Conservation (phyloP, 1,284 basidiomycete species). For the Heterobasidion occidentale region DNA sequence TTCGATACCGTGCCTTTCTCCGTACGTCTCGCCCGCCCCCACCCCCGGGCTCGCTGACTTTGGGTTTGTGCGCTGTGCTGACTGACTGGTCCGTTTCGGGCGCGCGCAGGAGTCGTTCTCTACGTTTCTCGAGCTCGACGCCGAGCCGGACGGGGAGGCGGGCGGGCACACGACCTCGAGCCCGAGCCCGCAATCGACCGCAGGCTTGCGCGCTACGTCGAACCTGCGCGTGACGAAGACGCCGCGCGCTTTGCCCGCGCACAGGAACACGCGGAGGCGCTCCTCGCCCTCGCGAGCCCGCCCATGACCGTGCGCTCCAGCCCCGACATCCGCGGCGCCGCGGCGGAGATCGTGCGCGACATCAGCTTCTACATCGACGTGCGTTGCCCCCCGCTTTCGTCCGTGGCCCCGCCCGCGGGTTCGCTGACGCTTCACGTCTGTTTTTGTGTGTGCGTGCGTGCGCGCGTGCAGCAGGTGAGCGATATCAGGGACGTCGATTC, state of each 20-base stretch:
- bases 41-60: background rate
- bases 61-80: background rate
- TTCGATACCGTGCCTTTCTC: conserved; percentile 14
- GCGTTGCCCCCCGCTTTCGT: background rate
- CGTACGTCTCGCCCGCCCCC: conserved; percentile 1
- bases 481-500: conserved; percentile 28
- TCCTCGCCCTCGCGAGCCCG: background rate
- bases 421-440: background rate
- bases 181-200: background rate
- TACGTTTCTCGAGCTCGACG: conserved; percentile 4
- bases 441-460: background rate
- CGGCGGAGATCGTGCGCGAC: conserved; percentile 13
- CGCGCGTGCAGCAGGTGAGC: conserved; percentile 20
- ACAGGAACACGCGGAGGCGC: background rate
- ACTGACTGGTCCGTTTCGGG: background rate
- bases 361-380: conserved; percentile 34
- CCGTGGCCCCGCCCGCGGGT: background rate
- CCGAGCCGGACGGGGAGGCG: conserved; percentile 1
- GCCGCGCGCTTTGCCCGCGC: background rate
- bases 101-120: conserved; percentile 11
- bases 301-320: background rate
- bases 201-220: too few relatives aligned
- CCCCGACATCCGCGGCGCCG: background rate
- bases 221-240: background rate
- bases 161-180: background rate